A percentile compares a stretch with the other conserved stretches of the same genome.
phyloP scores from a whole-genome alignment of 768 basidiomycete species.

The Termitomyces sp. region DNA sequence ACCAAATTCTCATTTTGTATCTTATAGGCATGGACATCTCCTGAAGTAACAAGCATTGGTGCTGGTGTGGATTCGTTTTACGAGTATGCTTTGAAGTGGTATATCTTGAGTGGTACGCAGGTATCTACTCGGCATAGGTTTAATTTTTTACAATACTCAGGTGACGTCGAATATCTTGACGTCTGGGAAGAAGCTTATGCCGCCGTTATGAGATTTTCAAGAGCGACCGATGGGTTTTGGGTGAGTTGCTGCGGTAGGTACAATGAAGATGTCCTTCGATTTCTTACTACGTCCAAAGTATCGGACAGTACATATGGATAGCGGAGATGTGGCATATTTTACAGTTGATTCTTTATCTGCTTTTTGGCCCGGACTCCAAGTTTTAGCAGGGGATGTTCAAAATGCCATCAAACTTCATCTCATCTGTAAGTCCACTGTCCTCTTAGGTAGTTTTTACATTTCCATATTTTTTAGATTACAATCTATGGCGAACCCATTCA shows the following conservation, averaged over 20 bases:
- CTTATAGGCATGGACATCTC: conserved; percentile 64
- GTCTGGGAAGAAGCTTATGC: conserved; percentile 84
- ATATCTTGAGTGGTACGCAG: conserved; percentile 69
- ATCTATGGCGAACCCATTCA: conserved; percentile 82
- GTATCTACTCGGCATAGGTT: neutral
- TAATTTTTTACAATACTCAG: conserved; percentile 26
- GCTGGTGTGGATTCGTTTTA: conserved; percentile 96
- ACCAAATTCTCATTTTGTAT: neutral
- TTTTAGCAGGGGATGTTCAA: conserved; percentile 78
- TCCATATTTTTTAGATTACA: conserved; percentile 60
- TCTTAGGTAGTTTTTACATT: neutral
- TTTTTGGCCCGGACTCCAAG: conserved; percentile 97
- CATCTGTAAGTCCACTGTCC: conserved; percentile 50
- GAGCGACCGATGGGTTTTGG: conserved; percentile 84
- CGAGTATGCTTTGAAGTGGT: conserved; percentile 93
- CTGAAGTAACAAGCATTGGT: conserved; percentile 78
- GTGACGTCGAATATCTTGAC: conserved; percentile 75
- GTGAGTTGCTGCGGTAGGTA: conserved; percentile 34
- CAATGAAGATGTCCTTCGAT: neutral
- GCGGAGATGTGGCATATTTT: conserved; percentile 66
- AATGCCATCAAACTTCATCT: conserved; percentile 92
- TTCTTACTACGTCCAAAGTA: conserved; percentile 47
- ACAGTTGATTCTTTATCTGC: conserved; percentile 95
- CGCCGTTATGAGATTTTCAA: conserved; percentile 79
- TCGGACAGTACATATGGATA: conserved; percentile 76